A percentile compares a stretch with the other conserved stretches of the same genome.
These are phyloP conservation scores for Leccinum pseudoinsigne DNA, from an alignment of 1,284 basidiomycete genomes.

Conservation along the genomic window DNA sequence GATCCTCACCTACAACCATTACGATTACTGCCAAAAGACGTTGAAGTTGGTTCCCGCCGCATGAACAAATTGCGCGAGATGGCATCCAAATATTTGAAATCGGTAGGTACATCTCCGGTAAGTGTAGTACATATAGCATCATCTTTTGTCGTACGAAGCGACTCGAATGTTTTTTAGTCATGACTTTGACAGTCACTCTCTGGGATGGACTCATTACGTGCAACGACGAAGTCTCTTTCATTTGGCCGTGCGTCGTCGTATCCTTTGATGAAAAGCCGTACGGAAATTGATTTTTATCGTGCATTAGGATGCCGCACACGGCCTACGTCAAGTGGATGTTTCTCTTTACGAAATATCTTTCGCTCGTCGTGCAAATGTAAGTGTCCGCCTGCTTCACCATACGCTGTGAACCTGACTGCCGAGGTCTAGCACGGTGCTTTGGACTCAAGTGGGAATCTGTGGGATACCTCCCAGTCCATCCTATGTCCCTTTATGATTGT, in stretches of 20 bases:
- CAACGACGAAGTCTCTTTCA: conserved; percentile 14
- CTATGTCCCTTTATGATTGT: conserved; percentile 10
- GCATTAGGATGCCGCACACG: conserved; percentile 13
- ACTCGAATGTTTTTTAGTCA: conserved; percentile 2
- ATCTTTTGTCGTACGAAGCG: neutral
- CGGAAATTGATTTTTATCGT: neutral
- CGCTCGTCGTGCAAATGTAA: conserved; percentile 21
- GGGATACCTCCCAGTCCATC: conserved; percentile 5
- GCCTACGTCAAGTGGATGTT: conserved; percentile 27
- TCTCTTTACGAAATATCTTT: conserved; percentile 19
- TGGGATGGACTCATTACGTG: conserved; percentile 20
- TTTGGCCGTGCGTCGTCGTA: conserved; percentile 20
- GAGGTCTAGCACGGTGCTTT: conserved; percentile 11
- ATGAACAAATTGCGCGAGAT: conserved; percentile 3
- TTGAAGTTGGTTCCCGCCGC: neutral
- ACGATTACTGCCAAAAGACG: too few relatives aligned
- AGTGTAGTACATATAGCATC: neutral
- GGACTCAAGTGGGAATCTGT: conserved; percentile 4
- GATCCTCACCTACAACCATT: neutral
- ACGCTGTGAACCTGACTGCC: neutral
- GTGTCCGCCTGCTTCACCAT: neutral
- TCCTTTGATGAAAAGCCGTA: neutral
- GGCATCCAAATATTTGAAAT: conserved; percentile 2
- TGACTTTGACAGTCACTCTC: conserved; percentile 7
- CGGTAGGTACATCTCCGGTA: conserved; percentile 14